Base-by-base conservation (phyloP, 352 stramenopile genomes). In the Phytophthora nicotianae region DNA sequence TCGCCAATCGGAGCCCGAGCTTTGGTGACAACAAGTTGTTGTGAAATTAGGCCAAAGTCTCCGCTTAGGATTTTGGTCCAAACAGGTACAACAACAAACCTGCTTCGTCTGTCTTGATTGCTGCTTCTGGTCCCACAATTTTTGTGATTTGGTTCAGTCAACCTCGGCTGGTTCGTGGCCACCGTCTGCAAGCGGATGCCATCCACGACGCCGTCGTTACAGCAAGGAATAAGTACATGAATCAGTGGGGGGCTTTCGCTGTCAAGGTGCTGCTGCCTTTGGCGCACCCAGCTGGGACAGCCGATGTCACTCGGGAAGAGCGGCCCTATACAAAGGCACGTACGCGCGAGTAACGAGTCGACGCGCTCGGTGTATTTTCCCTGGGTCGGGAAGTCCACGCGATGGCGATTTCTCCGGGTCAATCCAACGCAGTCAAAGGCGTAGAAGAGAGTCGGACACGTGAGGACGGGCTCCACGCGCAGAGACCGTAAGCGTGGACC, bases 271-370 rank as follows among this genome's bases (percentile, higher is more conserved):
- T 46, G 58, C 50, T 60, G 46, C 46, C 19, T 46, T 61, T 49
- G 49, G 41, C 46, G 43, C 24, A 37, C 16, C 53, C 66, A 71
- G 54, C 61, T 74, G 66, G 55, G 54, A 73, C 62, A 73, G 59
- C 59, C 61, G 55, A 66, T 65, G 55, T 51, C 21, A 65, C 42
- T 64, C 45, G 37, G 32, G 53, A 60, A 62, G 43, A 55, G 27
- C 27, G 16, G 35, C 61, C 60, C 55, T 74, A 68, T 74, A 62
- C 60, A 60, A 53, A 55, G 37, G 66, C 50, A 74, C 66, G 66
- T 62, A 13, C 32, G 50, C 41, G 66, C 61, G 66, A 74, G 66
- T 74, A 74, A 74, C 45, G 55, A 64, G 57, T 33, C 50, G 54
- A 50, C 27, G 54, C 58, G 19, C 38, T 50, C 56, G 48, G 32